phyloP scores from a whole-genome alignment of 495 filamentous ascomycete species.

The Hypoxylon fragiforme region DNA sequence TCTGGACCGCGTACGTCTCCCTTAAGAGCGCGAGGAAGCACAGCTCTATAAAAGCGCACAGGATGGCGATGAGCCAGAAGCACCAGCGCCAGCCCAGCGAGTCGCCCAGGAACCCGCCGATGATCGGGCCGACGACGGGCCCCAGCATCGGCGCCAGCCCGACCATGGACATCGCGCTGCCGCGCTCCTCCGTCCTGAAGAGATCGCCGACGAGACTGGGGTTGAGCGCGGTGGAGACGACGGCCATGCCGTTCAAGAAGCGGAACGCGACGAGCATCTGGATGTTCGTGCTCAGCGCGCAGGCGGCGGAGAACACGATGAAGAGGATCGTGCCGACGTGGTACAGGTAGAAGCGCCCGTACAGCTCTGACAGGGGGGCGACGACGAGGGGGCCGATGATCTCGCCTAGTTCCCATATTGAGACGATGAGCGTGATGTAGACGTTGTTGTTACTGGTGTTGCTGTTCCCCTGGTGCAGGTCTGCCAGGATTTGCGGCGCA shows the following conservation, averaged over 20 bases:
- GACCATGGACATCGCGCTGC: slow-evolving; percentile 50
- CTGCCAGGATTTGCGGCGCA: slow-evolving; percentile 37
- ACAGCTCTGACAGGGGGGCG: slow-evolving; percentile 66
- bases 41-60: slow-evolving; percentile 38
- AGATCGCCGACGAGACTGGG: slow-evolving; percentile 57
- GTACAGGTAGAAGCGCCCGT: slow-evolving; percentile 60
- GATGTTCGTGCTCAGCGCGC: slow-evolving; percentile 47
- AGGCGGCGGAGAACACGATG: slow-evolving; percentile 49
- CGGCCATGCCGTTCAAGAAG: slow-evolving; percentile 51
- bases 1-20: slow-evolving; percentile 61
- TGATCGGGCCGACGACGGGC: slow-evolving; percentile 54
- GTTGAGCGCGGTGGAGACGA: slow-evolving; percentile 48
- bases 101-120: slow-evolving; percentile 55
- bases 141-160: slow-evolving; percentile 5
- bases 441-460: too few species aligned
- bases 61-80: slow-evolving; percentile 48
- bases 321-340: slow-evolving; percentile 53
- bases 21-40: slow-evolving; percentile 51
- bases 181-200: slow-evolving; percentile 46
- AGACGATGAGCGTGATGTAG: slow-evolving; percentile 37
- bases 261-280: slow-evolving; percentile 53
- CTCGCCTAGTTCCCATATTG: slow-evolving; percentile 53
- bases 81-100: slow-evolving; percentile 52
- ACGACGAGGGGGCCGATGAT: slow-evolving; percentile 58
- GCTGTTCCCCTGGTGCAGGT: slow-evolving; percentile 35